A percentile compares a stretch with the other conserved stretches of the same genome.
phyloP scores from a whole-genome alignment of 2,329 filamentous ascomycete genomes.

The Talaromyces sp. region DNA sequence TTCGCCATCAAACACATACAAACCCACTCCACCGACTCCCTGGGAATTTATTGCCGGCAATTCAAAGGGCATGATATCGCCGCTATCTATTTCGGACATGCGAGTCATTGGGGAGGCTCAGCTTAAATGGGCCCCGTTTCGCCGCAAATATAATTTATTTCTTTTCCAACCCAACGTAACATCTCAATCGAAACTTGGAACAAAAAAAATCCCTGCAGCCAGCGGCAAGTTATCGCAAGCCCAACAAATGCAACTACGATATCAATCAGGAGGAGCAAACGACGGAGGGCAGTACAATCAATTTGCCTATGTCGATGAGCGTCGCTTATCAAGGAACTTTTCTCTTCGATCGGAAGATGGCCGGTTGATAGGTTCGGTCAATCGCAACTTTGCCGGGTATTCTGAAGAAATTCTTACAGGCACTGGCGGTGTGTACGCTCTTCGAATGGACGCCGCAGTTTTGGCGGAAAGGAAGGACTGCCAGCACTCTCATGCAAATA shows the following conservation, averaged over 20 bases:
- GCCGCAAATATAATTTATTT: conserved; percentile 61
- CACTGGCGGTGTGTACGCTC: conserved; percentile 54
- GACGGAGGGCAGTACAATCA: conserved; percentile 47
- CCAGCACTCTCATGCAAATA: conserved; percentile 20
- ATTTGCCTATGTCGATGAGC: conserved; percentile 59
- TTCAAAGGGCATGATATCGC: conserved; percentile 48
- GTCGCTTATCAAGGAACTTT: conserved; percentile 61
- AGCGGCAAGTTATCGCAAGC: conserved; percentile 44
- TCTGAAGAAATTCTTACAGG: conserved; percentile 61
- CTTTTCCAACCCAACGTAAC: conserved; percentile 46
- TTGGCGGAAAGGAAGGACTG: conserved; percentile 32
- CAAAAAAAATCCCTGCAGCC: conserved; percentile 36
- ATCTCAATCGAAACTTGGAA: conserved; percentile 28
- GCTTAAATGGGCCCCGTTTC: conserved; percentile 57
- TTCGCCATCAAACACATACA: conserved; percentile 38
- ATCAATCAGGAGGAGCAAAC: conserved; percentile 17
- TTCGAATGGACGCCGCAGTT: conserved; percentile 58
- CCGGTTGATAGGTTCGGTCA: conserved; percentile 54
- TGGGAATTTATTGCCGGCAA: conserved; percentile 33
- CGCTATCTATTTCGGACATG: conserved; percentile 51
- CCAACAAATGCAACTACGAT: conserved; percentile 41
- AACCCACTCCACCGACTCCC: conserved; percentile 39
- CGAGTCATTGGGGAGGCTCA: conserved; percentile 58
- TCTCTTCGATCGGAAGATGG: conserved; percentile 47
- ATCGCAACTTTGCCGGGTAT: conserved; percentile 58